Evolutionary conservation across 768 basidiomycete species (phyloP).

Genomic region (Rhizopogon vesiculosus): DNA sequence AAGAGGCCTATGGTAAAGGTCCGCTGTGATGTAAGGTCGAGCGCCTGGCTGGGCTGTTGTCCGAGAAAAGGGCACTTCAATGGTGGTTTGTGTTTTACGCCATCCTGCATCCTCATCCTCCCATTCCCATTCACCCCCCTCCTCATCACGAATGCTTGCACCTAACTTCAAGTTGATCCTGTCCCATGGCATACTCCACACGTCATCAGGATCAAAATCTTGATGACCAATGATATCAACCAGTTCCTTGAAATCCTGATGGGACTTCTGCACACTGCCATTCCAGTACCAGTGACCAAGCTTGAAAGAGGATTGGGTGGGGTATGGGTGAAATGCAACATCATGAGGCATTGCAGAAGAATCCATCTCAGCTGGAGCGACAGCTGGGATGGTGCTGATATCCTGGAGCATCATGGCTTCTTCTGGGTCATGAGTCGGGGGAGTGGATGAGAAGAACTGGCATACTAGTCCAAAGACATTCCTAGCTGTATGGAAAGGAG

Average conservation of each 20-base stretch:
- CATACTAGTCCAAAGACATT: slow-evolving; percentile 1
- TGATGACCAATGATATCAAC: slow-evolving; percentile 6
- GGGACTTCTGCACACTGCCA: slow-evolving; percentile 13
- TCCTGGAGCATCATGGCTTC: background rate
- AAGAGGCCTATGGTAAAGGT: slow-evolving; percentile 10
- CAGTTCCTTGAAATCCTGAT: slow-evolving; percentile 8
- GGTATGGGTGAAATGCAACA: slow-evolving; percentile 7
- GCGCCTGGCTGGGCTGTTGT: background rate
- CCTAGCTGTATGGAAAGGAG: background rate
- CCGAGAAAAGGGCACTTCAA: slow-evolving; percentile 10
- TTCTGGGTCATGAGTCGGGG: slow-evolving; percentile 4
- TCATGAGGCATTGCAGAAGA: no score
- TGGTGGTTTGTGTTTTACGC: slow-evolving; percentile 4
- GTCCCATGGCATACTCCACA: background rate
- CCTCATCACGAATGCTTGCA: background rate
- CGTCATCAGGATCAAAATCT: background rate
- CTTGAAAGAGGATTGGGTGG: slow-evolving; percentile 9
- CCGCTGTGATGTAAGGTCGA: background rate
- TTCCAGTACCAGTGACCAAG: slow-evolving; percentile 19
- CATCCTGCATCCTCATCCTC: slow-evolving; percentile 13
- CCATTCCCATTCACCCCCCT: background rate
- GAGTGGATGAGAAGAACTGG: background rate
- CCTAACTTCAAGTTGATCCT: background rate
- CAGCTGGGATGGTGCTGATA: slow-evolving; percentile 2
- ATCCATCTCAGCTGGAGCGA: background rate